Evolutionary conservation across 164 flowering plant genomes (phyloP).

Genomic region (Magnolia kwangsiensis): DNA sequence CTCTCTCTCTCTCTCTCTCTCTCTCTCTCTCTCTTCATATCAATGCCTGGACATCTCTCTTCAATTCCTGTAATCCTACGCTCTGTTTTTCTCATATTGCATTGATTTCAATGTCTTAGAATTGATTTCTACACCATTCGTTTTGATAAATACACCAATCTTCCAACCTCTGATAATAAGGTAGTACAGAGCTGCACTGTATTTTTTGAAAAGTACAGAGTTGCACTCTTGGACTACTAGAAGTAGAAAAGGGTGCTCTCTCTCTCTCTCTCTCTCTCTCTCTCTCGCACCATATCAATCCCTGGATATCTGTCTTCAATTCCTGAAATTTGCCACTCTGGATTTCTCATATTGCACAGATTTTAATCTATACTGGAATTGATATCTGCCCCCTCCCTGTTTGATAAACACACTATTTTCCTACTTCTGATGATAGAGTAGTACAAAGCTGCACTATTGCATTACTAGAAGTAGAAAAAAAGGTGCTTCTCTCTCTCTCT

Average conservation of each 20-base stretch:
- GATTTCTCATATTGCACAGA: background rate
- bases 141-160: background rate
- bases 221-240: too few relatives aligned
- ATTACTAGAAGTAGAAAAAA: background rate
- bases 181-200: background rate
- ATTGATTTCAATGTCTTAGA: background rate
- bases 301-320: background rate
- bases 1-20: background rate
- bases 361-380: background rate
- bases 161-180: background rate
- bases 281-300: background rate
- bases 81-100: background rate
- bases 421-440: background rate
- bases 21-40: background rate
- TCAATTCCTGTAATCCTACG: background rate
- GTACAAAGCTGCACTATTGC: too few relatives aligned
- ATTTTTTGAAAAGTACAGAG: too few relatives aligned
- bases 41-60: background rate
- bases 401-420: background rate
- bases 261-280: background rate
- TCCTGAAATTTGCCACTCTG: background rate
- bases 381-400: background rate
- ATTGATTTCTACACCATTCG: background rate
- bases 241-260: background rate
- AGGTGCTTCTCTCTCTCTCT: background rate